Conservation (phyloP, 2,329 filamentous ascomycete genomes). For the Exophiala bonariae region DNA sequence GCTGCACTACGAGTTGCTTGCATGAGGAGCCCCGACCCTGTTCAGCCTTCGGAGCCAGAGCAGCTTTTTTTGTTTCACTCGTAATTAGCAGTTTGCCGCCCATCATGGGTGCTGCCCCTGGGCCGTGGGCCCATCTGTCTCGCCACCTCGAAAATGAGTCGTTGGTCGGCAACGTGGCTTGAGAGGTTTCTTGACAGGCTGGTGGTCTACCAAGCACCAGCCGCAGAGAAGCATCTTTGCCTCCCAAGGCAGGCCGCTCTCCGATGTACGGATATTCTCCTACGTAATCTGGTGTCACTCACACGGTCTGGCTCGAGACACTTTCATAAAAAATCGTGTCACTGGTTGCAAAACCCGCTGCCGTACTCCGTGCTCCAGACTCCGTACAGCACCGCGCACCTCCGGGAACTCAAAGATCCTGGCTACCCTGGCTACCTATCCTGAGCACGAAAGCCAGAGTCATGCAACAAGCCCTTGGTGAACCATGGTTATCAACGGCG, state of each 20-base stretch:
- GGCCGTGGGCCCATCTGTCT: slow-evolving; percentile 2
- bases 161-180: slow-evolving; percentile 23
- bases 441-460: slow-evolving; percentile 8
- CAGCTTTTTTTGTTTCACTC: too few species aligned
- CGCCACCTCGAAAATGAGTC: slow-evolving; percentile 18
- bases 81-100: too few species aligned
- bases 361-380: too few species aligned
- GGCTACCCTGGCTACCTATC: neutral
- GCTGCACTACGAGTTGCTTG: too few species aligned
- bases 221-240: slow-evolving; percentile 4
- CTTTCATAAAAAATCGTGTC: slow-evolving; percentile 15
- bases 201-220: too few species aligned
- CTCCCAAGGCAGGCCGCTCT: slow-evolving; percentile 11
- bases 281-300: slow-evolving; percentile 25
- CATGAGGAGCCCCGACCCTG: too few species aligned
- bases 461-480: slow-evolving; percentile 13
- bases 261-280: slow-evolving; percentile 17
- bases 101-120: neutral
- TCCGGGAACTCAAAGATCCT: too few species aligned
- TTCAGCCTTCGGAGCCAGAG: too few species aligned
- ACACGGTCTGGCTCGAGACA: slow-evolving; percentile 6
- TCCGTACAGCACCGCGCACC: neutral
- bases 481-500: slow-evolving; percentile 16
- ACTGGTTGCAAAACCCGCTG: slow-evolving; percentile 4
- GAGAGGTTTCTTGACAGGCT: slow-evolving; percentile 6